These are phyloP conservation scores for Cardamine resedifolia DNA, from an alignment of 345 rosid genomes.

Conservation along the genomic window DNA sequence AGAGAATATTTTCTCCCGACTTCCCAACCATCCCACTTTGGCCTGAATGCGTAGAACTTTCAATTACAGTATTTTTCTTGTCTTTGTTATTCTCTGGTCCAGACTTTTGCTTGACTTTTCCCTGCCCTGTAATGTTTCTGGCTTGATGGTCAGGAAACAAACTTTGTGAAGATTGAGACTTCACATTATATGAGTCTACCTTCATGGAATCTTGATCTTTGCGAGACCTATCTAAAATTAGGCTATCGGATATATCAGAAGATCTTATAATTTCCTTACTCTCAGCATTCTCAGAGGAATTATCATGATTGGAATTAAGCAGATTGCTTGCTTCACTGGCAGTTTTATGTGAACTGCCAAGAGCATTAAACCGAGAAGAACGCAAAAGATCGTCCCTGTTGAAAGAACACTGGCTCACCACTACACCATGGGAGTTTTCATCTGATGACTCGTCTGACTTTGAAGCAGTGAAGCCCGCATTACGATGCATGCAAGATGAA, in stretches of 20 bases:
- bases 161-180: not conserved
- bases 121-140: slow-evolving; percentile 16
- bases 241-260: slow-evolving; percentile 42
- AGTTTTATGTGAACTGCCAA: slow-evolving; percentile 39
- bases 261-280: slow-evolving; percentile 50
- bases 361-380: slow-evolving; percentile 34
- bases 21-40: slow-evolving; percentile 43
- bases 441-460: slow-evolving; percentile 62
- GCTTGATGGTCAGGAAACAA: slow-evolving; percentile 3
- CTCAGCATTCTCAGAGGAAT: slow-evolving; percentile 54
- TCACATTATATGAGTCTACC: slow-evolving; percentile 18
- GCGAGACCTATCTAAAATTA: slow-evolving; percentile 38
- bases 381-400: slow-evolving; percentile 43
- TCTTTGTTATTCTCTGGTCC: slow-evolving; percentile 40
- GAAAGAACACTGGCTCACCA: slow-evolving; percentile 56
- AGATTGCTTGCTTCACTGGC: slow-evolving; percentile 59
- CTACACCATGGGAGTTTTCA: slow-evolving; percentile 55
- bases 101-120: slow-evolving; percentile 28
- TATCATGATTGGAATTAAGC: slow-evolving; percentile 52
- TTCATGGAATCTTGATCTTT: slow-evolving; percentile 39
- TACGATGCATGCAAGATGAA: slow-evolving; percentile 80
- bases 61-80: slow-evolving; percentile 22
- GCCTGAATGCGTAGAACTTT: slow-evolving; percentile 32
- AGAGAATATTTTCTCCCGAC: slow-evolving; percentile 37
- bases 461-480: slow-evolving; percentile 44